Percentiles rank a stretch among this genome's conserved stretches.
These are phyloP conservation scores for Rhynchospora tenuis DNA, from an alignment of 176 grass and related monocot species.

Conservation along the genomic window DNA sequence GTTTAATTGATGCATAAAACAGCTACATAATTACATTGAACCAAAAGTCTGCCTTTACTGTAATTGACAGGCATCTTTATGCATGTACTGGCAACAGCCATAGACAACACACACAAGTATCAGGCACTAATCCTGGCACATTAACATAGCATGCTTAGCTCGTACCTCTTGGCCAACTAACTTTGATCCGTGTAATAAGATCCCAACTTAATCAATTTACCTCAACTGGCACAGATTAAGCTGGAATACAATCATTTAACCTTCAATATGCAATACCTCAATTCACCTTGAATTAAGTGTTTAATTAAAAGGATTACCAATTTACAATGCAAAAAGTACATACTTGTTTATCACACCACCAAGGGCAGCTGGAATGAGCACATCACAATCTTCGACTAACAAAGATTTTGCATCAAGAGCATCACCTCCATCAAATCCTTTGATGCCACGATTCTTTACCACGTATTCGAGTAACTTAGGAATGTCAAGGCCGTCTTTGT, in stretches of 20 bases:
- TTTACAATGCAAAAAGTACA: neutral
- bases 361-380: slow-evolving; percentile 76
- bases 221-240: neutral
- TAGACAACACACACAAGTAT: neutral
- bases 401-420: slow-evolving; percentile 43
- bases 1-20: neutral
- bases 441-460: slow-evolving; percentile 46
- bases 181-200: neutral
- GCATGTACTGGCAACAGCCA: neutral
- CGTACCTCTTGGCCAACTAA: neutral
- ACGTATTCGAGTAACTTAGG: slow-evolving; percentile 47
- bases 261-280: neutral
- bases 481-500: slow-evolving; percentile 65
- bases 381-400: slow-evolving; percentile 80
- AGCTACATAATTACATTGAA: neutral
- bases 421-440: slow-evolving; percentile 60
- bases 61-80: neutral
- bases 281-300: neutral
- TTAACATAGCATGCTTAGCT: neutral
- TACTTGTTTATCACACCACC: slow-evolving; percentile 85
- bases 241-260: neutral
- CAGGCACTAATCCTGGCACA: neutral
- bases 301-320: neutral
- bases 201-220: neutral
- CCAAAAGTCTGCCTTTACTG: neutral